phyloP scores from a whole-genome alignment of 345 rosid species.

The Angophora floribunda region DNA sequence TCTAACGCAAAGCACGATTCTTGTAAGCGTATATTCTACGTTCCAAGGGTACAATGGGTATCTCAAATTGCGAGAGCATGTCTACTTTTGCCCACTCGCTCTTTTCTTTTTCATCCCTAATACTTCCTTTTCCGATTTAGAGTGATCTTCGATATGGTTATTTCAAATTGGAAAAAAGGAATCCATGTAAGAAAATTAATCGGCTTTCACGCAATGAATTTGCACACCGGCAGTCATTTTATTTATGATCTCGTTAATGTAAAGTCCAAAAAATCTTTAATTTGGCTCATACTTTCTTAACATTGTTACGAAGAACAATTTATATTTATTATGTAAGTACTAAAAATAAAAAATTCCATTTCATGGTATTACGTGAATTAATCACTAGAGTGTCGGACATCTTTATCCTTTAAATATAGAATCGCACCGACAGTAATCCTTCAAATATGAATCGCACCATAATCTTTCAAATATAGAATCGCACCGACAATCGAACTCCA shows the following conservation, averaged over 20 bases:
- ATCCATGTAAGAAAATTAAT: neutral
- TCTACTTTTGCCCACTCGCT: neutral
- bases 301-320: neutral
- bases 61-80: neutral
- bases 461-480: neutral
- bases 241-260: no score
- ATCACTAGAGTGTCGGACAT: neutral
- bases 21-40: neutral
- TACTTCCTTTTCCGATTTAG: neutral
- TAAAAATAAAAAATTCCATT: fast-evolving
- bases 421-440: neutral
- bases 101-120: neutral
- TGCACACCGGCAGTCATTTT: neutral
- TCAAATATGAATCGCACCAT: no score
- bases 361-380: fast-evolving
- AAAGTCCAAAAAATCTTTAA: neutral
- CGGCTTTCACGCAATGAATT: fast-evolving
- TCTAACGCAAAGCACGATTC: neutral
- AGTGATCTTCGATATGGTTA: neutral
- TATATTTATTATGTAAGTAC: neutral
- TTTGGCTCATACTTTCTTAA: neutral
- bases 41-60: neutral
- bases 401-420: neutral
- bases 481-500: neutral
- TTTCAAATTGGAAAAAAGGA: neutral